Base-by-base conservation (phyloP, 2,329 filamentous ascomycete genomes). In the Claviceps arundinis region DNA sequence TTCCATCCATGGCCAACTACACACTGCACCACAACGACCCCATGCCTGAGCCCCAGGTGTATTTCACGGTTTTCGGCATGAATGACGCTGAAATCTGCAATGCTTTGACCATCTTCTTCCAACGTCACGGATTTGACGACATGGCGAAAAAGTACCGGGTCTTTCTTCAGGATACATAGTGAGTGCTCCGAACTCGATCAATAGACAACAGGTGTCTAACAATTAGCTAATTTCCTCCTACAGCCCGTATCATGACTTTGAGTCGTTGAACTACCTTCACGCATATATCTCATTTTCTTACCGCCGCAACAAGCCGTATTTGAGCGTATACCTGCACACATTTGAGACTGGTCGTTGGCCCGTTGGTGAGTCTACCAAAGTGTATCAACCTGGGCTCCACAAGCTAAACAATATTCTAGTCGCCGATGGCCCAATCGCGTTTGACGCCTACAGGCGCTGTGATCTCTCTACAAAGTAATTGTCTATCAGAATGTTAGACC, bases 31-130 rank as follows among this genome's bases (percentile, higher is more conserved):
- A 22, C 8, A n/a, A 37, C 16, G 19, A 47, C n/a, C 43, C 43
- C 8, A 47, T 47, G 14, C 50, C 50, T 16, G 50, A 51, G 13
- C 50, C 50, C 2, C 50, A 51, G 17, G 37, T 51, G 7, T 51
- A 52, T n/a, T 44, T 47, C 17, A 40, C 45, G 6, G 50, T 44
- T 2, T 50, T 50, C 11, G 41, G 40, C 40, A 37, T 43, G 48
- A 50, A 16, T 37, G 48, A 50, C 16, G 9, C 8, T 9, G 5
- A 37, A 9, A 16, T 50, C n/a, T 26, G 11, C 9, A 38, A 24
- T 43, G 48, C 40, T 11, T 17, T 50, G n/a, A 24, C 41, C 8
- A 6, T 4, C 2, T 50, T 50, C 40, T 38, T 50, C 13, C 3
- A 24, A 19, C 5, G 17, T 4, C 40, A 40, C n/a, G 41, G 24